These are phyloP conservation scores for Alectoria sarmentosa DNA, from an alignment of 495 filamentous ascomycete genomes.

Conservation along the genomic window DNA sequence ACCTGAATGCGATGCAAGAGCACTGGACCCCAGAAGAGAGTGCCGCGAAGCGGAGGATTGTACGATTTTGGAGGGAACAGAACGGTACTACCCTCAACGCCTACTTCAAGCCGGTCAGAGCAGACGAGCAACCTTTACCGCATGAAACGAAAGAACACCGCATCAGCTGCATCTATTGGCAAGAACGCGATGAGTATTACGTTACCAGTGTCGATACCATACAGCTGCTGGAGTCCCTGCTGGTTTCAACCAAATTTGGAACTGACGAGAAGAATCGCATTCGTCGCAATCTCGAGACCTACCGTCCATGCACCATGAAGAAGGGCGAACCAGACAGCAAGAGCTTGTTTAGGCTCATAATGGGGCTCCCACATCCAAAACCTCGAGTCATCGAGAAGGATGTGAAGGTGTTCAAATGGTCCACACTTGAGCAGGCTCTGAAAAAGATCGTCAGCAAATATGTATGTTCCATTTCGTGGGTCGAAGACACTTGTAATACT, in stretches of 20 bases:
- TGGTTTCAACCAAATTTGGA: constrained; percentile 75
- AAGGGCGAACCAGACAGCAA: constrained; percentile 88
- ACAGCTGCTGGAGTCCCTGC: constrained; percentile 76
- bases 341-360: constrained; percentile 97
- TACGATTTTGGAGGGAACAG: constrained; percentile 78
- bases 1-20: constrained; percentile 70
- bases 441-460: constrained; percentile 99
- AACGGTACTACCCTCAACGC: constrained; percentile 64
- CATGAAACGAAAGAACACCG: constrained; percentile 61
- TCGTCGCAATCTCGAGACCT: constrained; percentile 87
- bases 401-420: constrained; percentile 97
- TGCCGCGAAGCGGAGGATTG: constrained; percentile 67
- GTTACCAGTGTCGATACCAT: constrained; percentile 98
- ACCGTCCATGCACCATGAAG: constrained; percentile 81
- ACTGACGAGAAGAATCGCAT: constrained; percentile 98
- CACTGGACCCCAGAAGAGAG: constrained; percentile 77
- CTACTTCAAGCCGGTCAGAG: constrained; percentile 62
- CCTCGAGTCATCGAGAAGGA: constrained; percentile 98
- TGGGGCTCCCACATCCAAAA: constrained; percentile 93
- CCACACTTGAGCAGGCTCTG: constrained; percentile 67
- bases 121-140: constrained; percentile 51
- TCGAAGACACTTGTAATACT: not conserved
- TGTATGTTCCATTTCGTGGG: constrained; percentile 43
- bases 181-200: constrained; percentile 78
- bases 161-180: constrained; percentile 91